Percentiles rank a stretch among this genome's conserved stretches.
Evolutionary conservation across 176 grass and related monocot species (phyloP).

Genomic region (Phoenix roebelenii): DNA sequence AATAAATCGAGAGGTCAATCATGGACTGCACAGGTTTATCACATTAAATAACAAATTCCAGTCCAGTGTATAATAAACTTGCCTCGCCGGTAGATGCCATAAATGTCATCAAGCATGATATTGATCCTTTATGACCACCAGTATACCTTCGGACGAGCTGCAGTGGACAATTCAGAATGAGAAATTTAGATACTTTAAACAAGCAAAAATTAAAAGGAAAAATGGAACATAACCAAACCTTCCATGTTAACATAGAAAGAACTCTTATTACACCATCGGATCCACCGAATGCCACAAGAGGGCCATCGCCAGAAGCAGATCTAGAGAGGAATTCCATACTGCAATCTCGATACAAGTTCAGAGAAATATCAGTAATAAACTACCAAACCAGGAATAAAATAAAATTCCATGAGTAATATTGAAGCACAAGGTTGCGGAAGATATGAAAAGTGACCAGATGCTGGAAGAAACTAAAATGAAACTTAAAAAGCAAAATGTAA

Average conservation of each 20-base stretch:
- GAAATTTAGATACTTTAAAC: slow-evolving; percentile 18
- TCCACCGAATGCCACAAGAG: slow-evolving; percentile 86
- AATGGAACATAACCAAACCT: slow-evolving; percentile 43
- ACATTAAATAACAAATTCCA: too few species aligned
- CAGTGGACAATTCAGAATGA: slow-evolving; percentile 17
- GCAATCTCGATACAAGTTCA: slow-evolving; percentile 10
- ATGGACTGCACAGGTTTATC: too few species aligned
- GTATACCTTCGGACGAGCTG: slow-evolving; percentile 98
- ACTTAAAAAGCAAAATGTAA: too few species aligned
- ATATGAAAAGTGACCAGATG: too few species aligned
- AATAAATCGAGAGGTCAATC: too few species aligned
- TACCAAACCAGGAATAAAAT: background rate
- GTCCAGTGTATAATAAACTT: slow-evolving; percentile 2
- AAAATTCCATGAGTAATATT: background rate
- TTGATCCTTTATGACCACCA: slow-evolving; percentile 94
- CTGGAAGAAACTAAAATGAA: too few species aligned
- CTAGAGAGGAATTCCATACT: slow-evolving; percentile 96
- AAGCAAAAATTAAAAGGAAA: slow-evolving; percentile 15
- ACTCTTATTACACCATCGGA: slow-evolving; percentile 99
- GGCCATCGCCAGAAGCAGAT: slow-evolving; percentile 79
- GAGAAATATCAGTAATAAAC: background rate
- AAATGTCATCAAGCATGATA: slow-evolving; percentile 94
- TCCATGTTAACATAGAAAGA: slow-evolving; percentile 99
- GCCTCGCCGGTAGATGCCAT: slow-evolving; percentile 87
- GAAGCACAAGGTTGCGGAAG: too few species aligned